Percentiles rank a stretch among this genome's conserved stretches.
Conservation (phyloP, 1,139 yeast genomes). For the Chernovozyma aurita region DNA sequence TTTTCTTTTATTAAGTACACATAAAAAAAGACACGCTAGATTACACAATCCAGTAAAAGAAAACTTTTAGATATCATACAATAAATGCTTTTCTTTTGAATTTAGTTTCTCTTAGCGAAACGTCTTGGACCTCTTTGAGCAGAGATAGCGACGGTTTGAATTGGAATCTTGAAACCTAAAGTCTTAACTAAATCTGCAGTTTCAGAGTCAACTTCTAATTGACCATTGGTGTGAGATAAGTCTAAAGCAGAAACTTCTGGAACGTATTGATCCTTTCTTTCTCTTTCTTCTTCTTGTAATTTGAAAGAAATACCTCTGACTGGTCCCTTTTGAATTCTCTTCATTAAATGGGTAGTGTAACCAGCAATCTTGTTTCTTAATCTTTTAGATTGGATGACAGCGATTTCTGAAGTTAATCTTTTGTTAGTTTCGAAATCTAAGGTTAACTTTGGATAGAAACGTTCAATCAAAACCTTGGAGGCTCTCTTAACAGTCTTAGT, state of each 20-base stretch:
- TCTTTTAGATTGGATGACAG: slow-evolving; percentile 99
- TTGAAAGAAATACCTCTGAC: slow-evolving; percentile 99
- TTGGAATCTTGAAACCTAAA: slow-evolving; percentile 94
- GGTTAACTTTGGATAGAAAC: slow-evolving; percentile 99
- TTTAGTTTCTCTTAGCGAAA: slow-evolving; percentile 90
- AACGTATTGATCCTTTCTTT: slow-evolving; percentile 99
- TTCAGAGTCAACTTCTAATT: slow-evolving; percentile 96
- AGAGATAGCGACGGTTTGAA: slow-evolving; percentile 87
- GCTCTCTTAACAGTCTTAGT: slow-evolving; percentile 99
- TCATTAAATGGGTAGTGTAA: slow-evolving; percentile 99
- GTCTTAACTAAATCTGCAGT: slow-evolving; percentile 95
- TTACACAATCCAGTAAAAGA: slow-evolving; percentile 6
- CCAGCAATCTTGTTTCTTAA: slow-evolving; percentile 99
- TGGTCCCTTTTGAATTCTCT: slow-evolving; percentile 99
- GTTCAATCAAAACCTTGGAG: slow-evolving; percentile 98
- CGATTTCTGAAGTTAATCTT: slow-evolving; percentile 97
- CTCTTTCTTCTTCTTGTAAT: slow-evolving; percentile 99
- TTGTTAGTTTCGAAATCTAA: slow-evolving; percentile 99
- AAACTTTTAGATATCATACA: slow-evolving; percentile 8
- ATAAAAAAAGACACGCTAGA: slow-evolving; percentile 8
- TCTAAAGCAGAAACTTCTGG: slow-evolving; percentile 99
- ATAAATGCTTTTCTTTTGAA: slow-evolving; percentile 8
- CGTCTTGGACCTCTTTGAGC: slow-evolving; percentile 93
- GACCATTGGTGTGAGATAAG: slow-evolving; percentile 93
- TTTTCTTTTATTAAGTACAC: slow-evolving; percentile 8